Conservation (phyloP, 2,329 filamentous ascomycete species). For the Sphaerulina populicola region DNA sequence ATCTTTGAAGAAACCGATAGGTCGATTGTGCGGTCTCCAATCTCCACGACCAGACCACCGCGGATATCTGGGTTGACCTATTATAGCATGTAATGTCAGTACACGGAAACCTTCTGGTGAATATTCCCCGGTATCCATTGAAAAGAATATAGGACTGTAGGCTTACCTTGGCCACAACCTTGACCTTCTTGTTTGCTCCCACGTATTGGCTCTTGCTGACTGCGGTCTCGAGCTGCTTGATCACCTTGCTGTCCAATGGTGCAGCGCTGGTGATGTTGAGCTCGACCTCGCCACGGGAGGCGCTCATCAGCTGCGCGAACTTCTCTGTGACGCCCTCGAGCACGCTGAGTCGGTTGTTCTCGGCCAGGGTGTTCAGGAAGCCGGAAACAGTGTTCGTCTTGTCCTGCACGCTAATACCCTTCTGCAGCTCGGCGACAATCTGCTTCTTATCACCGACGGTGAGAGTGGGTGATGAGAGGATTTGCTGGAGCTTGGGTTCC, state of each 20-base stretch:
- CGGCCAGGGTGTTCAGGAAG: constrained; percentile 80
- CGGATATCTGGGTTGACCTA: constrained; percentile 91
- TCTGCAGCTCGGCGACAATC: constrained; percentile 80
- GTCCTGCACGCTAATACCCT: constrained; percentile 61
- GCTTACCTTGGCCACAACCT: constrained; percentile 73
- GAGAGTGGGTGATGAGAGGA: constrained; percentile 77
- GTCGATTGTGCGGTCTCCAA: constrained; percentile 96
- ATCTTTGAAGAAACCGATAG: constrained; percentile 91
- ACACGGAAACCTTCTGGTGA: not conserved
- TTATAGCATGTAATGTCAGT: constrained; percentile 6
- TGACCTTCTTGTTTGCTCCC: constrained; percentile 90
- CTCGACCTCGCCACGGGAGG: constrained; percentile 86
- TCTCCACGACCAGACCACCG: constrained; percentile 88
- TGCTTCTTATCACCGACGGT: constrained; percentile 68
- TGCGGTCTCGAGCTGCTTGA: constrained; percentile 76
- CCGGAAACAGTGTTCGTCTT: constrained; percentile 82
- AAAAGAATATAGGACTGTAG: not conserved
- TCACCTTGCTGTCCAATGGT: constrained; percentile 79
- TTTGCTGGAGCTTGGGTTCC: constrained; percentile 68
- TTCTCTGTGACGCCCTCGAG: constrained; percentile 77
- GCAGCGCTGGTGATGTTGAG: constrained; percentile 81
- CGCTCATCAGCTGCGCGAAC: constrained; percentile 79
- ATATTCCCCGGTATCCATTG: not conserved
- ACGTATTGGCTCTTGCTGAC: constrained; percentile 84
- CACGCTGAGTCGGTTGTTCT: constrained; percentile 88